These are phyloP conservation scores for Cercospora brassicicola DNA, from an alignment of 2,329 filamentous ascomycete genomes.

Conservation along the genomic window DNA sequence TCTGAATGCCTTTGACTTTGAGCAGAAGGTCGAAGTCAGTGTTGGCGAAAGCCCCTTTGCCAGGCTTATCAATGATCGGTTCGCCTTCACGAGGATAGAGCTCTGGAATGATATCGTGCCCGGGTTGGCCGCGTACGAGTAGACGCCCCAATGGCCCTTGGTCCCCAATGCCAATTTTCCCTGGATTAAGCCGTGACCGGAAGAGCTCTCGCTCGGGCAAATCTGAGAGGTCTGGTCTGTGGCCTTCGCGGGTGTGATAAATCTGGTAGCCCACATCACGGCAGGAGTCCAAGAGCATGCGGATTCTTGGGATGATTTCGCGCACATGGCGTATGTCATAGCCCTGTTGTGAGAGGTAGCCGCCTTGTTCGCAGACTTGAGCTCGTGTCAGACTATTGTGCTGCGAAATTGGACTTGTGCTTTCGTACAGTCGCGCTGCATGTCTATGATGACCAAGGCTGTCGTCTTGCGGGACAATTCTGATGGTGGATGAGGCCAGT, in stretches of 20 bases:
- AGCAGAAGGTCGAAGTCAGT: constrained; percentile 57
- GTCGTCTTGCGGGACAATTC: constrained; percentile 42
- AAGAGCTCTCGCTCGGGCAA: constrained; percentile 56
- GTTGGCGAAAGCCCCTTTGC: constrained; percentile 54
- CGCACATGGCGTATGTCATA: constrained; percentile 45
- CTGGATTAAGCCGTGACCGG: constrained; percentile 55
- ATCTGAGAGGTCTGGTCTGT: constrained; percentile 58
- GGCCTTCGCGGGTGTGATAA: constrained; percentile 55
- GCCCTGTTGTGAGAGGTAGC: constrained; percentile 54
- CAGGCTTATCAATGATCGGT: constrained; percentile 57
- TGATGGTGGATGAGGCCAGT: constrained; percentile 28
- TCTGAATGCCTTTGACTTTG: constrained; percentile 53
- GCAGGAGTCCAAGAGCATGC: constrained; percentile 45
- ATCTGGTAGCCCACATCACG: constrained; percentile 46
- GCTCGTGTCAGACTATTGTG: neutral
- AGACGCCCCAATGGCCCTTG: constrained; percentile 59
- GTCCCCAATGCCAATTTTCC: constrained; percentile 54
- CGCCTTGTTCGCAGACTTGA: constrained; percentile 47
- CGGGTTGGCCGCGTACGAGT: constrained; percentile 58
- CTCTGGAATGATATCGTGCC: constrained; percentile 59
- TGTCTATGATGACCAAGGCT: constrained; percentile 57
- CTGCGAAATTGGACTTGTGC: neutral
- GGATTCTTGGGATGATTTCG: constrained; percentile 48
- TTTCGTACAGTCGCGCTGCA: constrained; percentile 53
- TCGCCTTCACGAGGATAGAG: constrained; percentile 52